These are phyloP conservation scores for Saturnispora mendoncae DNA, from an alignment of 805 yeast species.

Conservation along the genomic window DNA sequence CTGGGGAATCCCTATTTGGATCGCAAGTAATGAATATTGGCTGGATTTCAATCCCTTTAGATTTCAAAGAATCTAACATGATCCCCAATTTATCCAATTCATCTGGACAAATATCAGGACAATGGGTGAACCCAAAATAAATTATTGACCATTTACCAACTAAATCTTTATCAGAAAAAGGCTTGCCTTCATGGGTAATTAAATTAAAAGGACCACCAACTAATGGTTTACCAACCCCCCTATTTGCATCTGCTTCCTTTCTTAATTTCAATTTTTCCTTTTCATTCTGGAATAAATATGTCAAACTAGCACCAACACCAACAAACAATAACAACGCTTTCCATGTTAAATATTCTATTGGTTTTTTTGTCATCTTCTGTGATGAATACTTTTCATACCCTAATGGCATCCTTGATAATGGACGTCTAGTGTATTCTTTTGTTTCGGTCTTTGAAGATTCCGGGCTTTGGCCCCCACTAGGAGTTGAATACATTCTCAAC, in stretches of 20 bases:
- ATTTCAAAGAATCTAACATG: constrained; percentile 53
- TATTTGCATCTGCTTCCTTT: constrained; percentile 72
- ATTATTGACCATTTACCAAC: constrained; percentile 71
- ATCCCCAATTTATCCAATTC: constrained; percentile 87
- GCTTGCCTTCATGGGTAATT: constrained; percentile 58
- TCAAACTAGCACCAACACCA: constrained; percentile 61
- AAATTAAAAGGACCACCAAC: constrained; percentile 86
- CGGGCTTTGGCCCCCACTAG: background rate
- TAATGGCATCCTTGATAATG: constrained; percentile 71
- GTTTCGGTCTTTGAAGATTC: background rate
- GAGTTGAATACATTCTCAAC: background rate
- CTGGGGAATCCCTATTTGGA: constrained; percentile 90
- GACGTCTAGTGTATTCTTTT: constrained; percentile 33
- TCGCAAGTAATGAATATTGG: constrained; percentile 95
- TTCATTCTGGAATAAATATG: constrained; percentile 64
- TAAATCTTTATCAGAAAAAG: constrained; percentile 70
- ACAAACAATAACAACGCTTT: constrained; percentile 64
- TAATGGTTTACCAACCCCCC: constrained; percentile 85
- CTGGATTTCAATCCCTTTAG: constrained; percentile 53
- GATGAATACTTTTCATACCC: constrained; percentile 38
- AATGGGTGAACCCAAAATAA: constrained; percentile 96
- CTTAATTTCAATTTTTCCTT: constrained; percentile 66
- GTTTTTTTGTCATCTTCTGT: constrained; percentile 25
- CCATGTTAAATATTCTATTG: constrained; percentile 77
- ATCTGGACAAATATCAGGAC: constrained; percentile 98